Conservation (phyloP, 2,329 filamentous ascomycete species). For the Neurospora sp. region DNA sequence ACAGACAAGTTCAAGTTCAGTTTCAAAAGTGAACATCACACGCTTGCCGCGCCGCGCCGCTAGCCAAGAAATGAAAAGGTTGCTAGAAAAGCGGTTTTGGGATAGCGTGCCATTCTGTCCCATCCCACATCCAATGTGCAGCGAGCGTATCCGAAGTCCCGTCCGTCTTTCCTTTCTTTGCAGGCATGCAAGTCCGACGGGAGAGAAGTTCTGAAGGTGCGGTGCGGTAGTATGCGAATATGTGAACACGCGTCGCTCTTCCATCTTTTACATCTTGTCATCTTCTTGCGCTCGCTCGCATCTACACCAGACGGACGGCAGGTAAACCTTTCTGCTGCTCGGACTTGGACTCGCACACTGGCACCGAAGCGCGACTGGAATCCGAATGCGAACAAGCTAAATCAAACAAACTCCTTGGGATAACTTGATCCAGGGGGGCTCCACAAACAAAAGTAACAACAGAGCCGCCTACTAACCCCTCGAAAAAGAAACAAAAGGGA, state of each 20-base stretch:
- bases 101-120: neutral
- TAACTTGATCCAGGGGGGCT: neutral
- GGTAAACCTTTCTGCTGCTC: neutral
- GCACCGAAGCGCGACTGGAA: neutral
- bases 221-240: neutral
- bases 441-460: neutral
- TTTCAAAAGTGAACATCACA: neutral
- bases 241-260: neutral
- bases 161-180: neutral
- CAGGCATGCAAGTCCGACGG: neutral
- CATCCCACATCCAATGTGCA: neutral
- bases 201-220: neutral
- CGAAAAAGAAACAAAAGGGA: neutral
- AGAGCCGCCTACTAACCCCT: neutral
- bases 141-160: neutral
- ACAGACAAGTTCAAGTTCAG: neutral
- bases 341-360: neutral
- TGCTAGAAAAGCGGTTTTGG: neutral
- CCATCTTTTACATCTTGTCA: neutral
- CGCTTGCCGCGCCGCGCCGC: neutral
- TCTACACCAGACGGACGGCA: neutral
- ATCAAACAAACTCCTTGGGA: neutral
- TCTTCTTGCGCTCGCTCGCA: neutral
- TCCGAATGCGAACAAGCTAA: neutral
- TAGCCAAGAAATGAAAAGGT: neutral